These are phyloP conservation scores for Aureobasidium sp. DNA, from an alignment of 2,329 filamentous ascomycete genomes.

Conservation along the genomic window DNA sequence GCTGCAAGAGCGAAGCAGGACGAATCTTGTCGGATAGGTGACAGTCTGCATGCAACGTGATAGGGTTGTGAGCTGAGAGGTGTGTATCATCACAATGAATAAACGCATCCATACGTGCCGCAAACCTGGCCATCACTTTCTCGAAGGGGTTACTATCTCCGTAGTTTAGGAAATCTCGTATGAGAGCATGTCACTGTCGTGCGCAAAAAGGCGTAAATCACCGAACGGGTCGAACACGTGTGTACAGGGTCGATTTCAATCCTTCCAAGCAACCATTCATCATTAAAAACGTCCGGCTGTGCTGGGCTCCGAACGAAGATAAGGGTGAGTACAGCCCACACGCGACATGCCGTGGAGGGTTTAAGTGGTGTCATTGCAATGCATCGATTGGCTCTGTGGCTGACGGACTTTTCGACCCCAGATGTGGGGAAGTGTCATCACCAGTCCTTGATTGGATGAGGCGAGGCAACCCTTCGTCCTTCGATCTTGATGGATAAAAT, in stretches of 20 bases:
- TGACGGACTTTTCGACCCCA: background rate
- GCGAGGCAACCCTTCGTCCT: background rate
- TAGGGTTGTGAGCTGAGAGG: background rate
- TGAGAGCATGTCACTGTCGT: conserved; percentile 1
- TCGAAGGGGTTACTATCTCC: background rate
- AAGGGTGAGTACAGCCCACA: background rate
- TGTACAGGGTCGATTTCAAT: background rate
- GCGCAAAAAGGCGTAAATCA: background rate
- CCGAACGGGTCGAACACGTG: background rate
- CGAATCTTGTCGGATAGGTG: background rate
- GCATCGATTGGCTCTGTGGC: background rate
- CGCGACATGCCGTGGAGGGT: background rate
- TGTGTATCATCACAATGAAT: background rate
- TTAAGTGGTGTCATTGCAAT: background rate
- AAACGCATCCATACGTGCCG: background rate
- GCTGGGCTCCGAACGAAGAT: background rate
- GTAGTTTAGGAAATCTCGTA: background rate
- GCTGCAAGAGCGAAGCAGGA: conserved; percentile 43
- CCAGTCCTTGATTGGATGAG: background rate
- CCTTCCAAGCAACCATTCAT: background rate
- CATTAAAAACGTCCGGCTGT: background rate
- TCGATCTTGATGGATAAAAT: background rate
- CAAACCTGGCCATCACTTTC: background rate
- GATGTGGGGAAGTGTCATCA: background rate
- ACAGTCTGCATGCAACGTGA: background rate